Evolutionary conservation across 2,329 filamentous ascomycete genomes (phyloP).

Genomic region (Kalaharituber pfeilii): DNA sequence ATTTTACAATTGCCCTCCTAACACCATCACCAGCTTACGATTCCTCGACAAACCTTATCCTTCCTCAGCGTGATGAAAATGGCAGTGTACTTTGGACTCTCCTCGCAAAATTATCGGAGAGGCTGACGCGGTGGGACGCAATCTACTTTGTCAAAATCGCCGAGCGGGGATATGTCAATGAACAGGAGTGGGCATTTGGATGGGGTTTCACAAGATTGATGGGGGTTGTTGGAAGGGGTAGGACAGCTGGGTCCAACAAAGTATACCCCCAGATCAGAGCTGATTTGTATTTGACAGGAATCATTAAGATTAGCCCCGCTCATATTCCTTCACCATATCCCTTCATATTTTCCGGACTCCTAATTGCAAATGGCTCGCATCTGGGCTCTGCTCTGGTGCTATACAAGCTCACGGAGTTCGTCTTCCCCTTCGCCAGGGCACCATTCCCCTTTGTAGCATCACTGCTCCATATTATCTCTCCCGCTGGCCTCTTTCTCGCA

Average conservation of each 20-base stretch:
- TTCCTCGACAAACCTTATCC: conserved; percentile 48
- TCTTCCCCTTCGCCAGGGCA: conserved; percentile 7
- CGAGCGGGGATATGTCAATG: conserved; percentile 47
- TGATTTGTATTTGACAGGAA: conserved; percentile 4
- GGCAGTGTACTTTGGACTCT: background rate
- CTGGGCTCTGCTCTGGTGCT: conserved; percentile 56
- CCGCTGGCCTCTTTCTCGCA: conserved; percentile 75
- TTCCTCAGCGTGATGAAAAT: conserved; percentile 20
- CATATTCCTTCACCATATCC: conserved; percentile 6
- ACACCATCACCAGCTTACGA: conserved; percentile 46
- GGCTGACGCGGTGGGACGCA: conserved; percentile 62
- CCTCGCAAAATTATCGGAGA: conserved; percentile 31
- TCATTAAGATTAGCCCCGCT: conserved; percentile 2
- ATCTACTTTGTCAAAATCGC: conserved; percentile 54
- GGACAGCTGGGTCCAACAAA: conserved; percentile 8
- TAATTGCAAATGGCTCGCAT: conserved; percentile 57
- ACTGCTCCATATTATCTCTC: conserved; percentile 63
- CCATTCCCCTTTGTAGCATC: conserved; percentile 51
- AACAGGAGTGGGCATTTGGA: conserved; percentile 78
- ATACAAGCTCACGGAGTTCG: conserved; percentile 41
- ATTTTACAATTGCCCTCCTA: conserved; percentile 43
- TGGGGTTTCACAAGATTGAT: conserved; percentile 34
- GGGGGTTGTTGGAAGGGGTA: conserved; percentile 16
- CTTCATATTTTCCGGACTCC: conserved; percentile 39
- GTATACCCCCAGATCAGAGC: background rate